Evolutionary conservation across 192 early-diverging fungal species (phyloP).

Genomic region (Coemansia sp.): DNA sequence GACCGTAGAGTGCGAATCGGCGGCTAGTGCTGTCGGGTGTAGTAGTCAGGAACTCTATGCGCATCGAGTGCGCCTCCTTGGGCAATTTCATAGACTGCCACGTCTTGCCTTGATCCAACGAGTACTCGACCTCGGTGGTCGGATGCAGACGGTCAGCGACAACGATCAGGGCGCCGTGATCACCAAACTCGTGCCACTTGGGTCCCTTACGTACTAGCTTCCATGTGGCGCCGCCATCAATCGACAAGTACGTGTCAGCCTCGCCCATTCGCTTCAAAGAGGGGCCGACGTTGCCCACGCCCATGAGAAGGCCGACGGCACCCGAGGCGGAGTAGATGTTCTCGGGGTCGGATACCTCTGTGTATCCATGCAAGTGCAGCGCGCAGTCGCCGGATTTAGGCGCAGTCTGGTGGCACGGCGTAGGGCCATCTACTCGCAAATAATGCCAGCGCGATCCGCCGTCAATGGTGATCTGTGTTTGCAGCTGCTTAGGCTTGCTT

Average conservation of each 20-base stretch:
- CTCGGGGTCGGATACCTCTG: slow-evolving; percentile 71
- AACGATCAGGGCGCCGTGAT: slow-evolving; percentile 85
- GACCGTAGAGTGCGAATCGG: slow-evolving; percentile 78
- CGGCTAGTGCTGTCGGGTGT: slow-evolving; percentile 64
- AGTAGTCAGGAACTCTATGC: slow-evolving; percentile 71
- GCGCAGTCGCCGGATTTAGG: slow-evolving; percentile 54
- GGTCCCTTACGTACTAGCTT: slow-evolving; percentile 75
- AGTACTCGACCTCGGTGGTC: slow-evolving; percentile 63
- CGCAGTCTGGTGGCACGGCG: slow-evolving; percentile 56
- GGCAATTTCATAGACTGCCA: slow-evolving; percentile 65
- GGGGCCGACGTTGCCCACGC: slow-evolving; percentile 87
- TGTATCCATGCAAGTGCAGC: slow-evolving; percentile 86
- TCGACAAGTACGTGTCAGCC: slow-evolving; percentile 81
- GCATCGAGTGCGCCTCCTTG: slow-evolving; percentile 67
- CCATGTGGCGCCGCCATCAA: slow-evolving; percentile 88
- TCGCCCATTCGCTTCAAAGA: slow-evolving; percentile 63
- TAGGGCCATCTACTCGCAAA: slow-evolving; percentile 25
- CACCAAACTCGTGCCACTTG: slow-evolving; percentile 91
- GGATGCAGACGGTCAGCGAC: slow-evolving; percentile 76
- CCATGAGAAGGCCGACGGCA: slow-evolving; percentile 87
- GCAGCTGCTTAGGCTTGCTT: slow-evolving; percentile 59
- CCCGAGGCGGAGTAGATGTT: slow-evolving; percentile 78
- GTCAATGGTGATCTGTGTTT: slow-evolving; percentile 72
- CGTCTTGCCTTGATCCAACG: slow-evolving; percentile 74
- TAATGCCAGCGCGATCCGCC: slow-evolving; percentile 75